Conservation (phyloP, 108 stramenopile species). For the Mayamaea pseudoterrestris region DNA sequence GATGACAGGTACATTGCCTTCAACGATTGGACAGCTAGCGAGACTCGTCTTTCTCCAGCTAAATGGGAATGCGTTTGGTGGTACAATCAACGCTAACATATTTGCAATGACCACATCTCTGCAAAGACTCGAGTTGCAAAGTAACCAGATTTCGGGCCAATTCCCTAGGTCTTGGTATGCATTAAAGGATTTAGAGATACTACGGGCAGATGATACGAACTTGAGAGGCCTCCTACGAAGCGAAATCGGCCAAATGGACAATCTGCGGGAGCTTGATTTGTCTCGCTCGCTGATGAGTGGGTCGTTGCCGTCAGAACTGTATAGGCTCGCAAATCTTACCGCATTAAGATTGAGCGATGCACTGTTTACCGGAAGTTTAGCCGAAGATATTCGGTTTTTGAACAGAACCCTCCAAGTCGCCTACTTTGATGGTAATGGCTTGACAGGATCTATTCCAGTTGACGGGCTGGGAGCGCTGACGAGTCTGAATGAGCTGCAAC, state of each 20-base stretch:
- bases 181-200: too few species aligned
- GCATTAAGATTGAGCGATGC: neutral
- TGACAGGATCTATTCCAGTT: neutral
- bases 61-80: too few species aligned
- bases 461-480: neutral
- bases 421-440: neutral
- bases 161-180: too few species aligned
- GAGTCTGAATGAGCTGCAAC: neutral
- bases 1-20: neutral
- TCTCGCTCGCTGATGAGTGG: neutral
- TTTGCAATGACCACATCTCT: too few species aligned
- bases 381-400: neutral
- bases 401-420: neutral
- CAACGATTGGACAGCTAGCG: neutral
- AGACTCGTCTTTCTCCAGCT: neutral
- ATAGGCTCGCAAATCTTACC: neutral
- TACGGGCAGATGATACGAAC: too few species aligned
- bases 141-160: too few species aligned
- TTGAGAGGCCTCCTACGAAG: too few species aligned
- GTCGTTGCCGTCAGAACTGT: neutral
- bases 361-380: neutral
- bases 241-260: neutral
- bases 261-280: neutral
- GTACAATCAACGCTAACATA: too few species aligned
- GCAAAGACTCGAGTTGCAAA: too few species aligned